Evolutionary conservation across 2,329 filamentous ascomycete genomes (phyloP).

Genomic region (Cytospora piceicola): DNA sequence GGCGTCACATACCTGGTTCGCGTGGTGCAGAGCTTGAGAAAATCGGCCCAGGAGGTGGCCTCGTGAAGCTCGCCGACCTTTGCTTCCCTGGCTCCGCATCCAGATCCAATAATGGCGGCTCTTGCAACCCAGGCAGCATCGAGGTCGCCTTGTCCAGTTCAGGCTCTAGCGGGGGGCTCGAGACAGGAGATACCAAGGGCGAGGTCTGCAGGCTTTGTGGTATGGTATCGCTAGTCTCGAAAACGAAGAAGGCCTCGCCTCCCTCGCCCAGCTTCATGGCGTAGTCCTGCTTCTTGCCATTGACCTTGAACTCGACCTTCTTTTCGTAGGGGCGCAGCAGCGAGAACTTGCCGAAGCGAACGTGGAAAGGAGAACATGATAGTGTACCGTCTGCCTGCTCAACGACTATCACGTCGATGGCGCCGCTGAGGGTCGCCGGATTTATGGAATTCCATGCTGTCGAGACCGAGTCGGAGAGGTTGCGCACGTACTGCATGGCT

Average conservation of each 20-base stretch:
- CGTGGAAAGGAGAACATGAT: slow-evolving; percentile 95
- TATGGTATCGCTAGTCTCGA: slow-evolving; percentile 90
- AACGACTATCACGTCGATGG: slow-evolving; percentile 98
- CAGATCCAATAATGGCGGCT: slow-evolving; percentile 72
- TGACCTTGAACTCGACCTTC: slow-evolving; percentile 98
- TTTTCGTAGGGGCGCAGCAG: slow-evolving; percentile 94
- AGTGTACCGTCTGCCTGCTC: slow-evolving; percentile 91
- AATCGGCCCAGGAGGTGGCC: slow-evolving; percentile 52
- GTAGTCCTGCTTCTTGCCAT: slow-evolving; percentile 87
- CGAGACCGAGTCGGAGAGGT: slow-evolving; percentile 91
- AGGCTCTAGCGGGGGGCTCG: slow-evolving; percentile 72
- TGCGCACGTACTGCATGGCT: slow-evolving; percentile 94
- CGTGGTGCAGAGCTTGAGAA: slow-evolving; percentile 40
- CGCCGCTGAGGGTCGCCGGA: slow-evolving; percentile 92
- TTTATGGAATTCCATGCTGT: slow-evolving; percentile 99
- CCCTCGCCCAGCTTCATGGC: slow-evolving; percentile 98
- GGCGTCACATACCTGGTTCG: slow-evolving; percentile 40
- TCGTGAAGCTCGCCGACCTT: slow-evolving; percentile 43
- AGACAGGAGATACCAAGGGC: slow-evolving; percentile 86
- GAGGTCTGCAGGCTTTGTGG: slow-evolving; percentile 95
- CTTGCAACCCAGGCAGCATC: slow-evolving; percentile 56
- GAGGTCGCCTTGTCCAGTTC: slow-evolving; percentile 35
- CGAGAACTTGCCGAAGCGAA: slow-evolving; percentile 98
- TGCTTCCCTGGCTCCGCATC: slow-evolving; percentile 56
- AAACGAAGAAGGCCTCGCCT: slow-evolving; percentile 98